A percentile compares a stretch with the other conserved stretches of the same genome.
Evolutionary conservation across 306 rosid species (phyloP).

Genomic region (Inga laurina): DNA sequence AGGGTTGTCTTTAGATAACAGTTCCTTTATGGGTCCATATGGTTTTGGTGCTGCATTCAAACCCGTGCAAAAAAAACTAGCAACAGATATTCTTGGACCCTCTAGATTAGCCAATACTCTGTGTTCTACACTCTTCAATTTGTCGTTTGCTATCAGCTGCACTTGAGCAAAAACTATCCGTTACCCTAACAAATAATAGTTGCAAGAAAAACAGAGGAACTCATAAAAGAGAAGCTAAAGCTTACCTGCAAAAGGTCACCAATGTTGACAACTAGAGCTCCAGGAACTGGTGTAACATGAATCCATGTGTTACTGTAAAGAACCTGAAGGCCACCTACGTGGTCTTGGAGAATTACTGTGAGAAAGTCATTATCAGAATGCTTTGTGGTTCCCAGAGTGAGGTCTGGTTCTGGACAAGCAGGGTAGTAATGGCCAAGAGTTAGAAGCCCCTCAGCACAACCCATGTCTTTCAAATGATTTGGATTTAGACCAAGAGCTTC

Average conservation of each 20-base stretch:
- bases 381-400: slow-evolving; percentile 38
- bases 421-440: slow-evolving; percentile 42
- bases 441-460: slow-evolving; percentile 29
- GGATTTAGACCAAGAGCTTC: slow-evolving; percentile 41
- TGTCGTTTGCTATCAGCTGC: slow-evolving; percentile 41
- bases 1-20: slow-evolving; percentile 49
- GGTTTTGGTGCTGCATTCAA: neutral
- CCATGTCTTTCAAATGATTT: slow-evolving; percentile 37
- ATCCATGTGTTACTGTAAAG: slow-evolving; percentile 27
- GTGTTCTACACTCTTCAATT: slow-evolving; percentile 40
- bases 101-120: slow-evolving; percentile 27
- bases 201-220: neutral
- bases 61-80: slow-evolving; percentile 31
- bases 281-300: slow-evolving; percentile 25
- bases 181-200: neutral
- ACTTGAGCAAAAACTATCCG: neutral
- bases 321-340: slow-evolving; percentile 41
- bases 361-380: slow-evolving; percentile 48
- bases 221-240: neutral
- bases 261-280: slow-evolving; percentile 41
- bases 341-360: slow-evolving; percentile 47
- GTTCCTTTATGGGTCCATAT: slow-evolving; percentile 61
- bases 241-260: slow-evolving; percentile 48
- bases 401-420: slow-evolving; percentile 44
- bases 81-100: slow-evolving; percentile 44